Percentiles rank a stretch among this genome's conserved stretches.
phyloP scores from a whole-genome alignment of 2,329 filamentous ascomycete genomes.

The Sordariomycetes sp. region DNA sequence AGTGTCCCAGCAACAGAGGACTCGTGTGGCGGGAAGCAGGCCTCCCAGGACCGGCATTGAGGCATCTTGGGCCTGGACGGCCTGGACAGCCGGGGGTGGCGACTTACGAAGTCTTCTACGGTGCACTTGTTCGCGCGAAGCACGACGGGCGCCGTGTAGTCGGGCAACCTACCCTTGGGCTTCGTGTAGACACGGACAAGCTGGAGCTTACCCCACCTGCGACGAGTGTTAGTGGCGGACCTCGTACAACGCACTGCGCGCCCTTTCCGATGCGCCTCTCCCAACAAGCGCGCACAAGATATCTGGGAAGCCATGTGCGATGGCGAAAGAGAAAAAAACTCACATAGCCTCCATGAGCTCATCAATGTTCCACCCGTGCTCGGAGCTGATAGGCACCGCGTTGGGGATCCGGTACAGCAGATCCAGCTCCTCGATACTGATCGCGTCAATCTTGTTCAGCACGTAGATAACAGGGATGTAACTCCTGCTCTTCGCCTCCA shows the following conservation, averaged over 20 bases:
- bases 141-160: slow-evolving; percentile 86
- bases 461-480: slow-evolving; percentile 99
- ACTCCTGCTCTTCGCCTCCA: slow-evolving; percentile 86
- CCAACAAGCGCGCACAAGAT: neutral
- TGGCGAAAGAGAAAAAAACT: slow-evolving; percentile 13
- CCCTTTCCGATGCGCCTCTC: neutral
- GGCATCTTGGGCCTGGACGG: neutral
- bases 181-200: slow-evolving; percentile 93
- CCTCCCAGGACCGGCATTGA: neutral
- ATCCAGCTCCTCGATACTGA: slow-evolving; percentile 95
- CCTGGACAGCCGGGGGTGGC: slow-evolving; percentile 1
- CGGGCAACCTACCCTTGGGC: slow-evolving; percentile 87
- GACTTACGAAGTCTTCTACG: slow-evolving; percentile 89
- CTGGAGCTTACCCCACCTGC: slow-evolving; percentile 81
- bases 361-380: slow-evolving; percentile 96
- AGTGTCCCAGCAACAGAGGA: neutral
- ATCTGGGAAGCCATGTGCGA: neutral
- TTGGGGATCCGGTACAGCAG: slow-evolving; percentile 94
- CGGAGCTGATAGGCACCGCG: slow-evolving; percentile 91
- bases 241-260: neutral
- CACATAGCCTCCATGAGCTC: slow-evolving; percentile 91
- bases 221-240: neutral
- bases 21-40: neutral
- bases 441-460: slow-evolving; percentile 97
- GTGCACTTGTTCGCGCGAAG: slow-evolving; percentile 71